Conservation (phyloP, 164 flowering plant genomes). For the Magnolia sinica region DNA sequence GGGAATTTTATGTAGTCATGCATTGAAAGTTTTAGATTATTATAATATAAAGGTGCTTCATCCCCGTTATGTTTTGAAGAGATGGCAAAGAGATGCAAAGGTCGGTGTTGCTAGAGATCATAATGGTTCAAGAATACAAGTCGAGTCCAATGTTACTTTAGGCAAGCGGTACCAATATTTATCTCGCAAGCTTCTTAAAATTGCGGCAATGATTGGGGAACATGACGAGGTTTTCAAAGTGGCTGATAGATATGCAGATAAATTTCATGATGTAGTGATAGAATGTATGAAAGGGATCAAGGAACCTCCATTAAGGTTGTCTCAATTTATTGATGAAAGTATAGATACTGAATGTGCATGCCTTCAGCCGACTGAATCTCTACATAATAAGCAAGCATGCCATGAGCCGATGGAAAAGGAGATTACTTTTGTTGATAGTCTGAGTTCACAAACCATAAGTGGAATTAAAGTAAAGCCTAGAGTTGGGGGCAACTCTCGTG, state of each 20-base stretch:
- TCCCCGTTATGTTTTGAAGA: conserved; percentile 8
- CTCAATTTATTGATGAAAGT: too few species aligned
- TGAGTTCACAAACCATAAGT: too few species aligned
- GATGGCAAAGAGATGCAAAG: conserved; percentile 18
- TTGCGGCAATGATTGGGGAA: neutral
- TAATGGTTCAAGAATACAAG: neutral
- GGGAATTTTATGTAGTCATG: conserved; percentile 18
- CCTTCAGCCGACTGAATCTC: too few species aligned
- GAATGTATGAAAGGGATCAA: neutral
- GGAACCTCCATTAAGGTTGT: too few species aligned
- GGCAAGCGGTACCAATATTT: neutral
- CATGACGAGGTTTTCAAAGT: neutral
- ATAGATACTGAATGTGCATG: too few species aligned
- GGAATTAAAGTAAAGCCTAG: too few species aligned
- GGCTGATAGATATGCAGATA: neutral
- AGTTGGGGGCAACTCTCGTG: too few species aligned
- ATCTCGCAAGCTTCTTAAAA: neutral
- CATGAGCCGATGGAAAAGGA: too few species aligned
- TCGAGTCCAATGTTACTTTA: neutral
- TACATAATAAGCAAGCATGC: too few species aligned
- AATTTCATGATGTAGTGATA: neutral
- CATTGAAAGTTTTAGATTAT: conserved; percentile 13
- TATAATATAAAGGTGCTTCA: conserved; percentile 11
- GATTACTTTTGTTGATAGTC: too few species aligned
- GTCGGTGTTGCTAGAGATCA: conserved; percentile 1